Conservation (phyloP, 306 rosid genomes). For the Aeschynomene evenia region DNA sequence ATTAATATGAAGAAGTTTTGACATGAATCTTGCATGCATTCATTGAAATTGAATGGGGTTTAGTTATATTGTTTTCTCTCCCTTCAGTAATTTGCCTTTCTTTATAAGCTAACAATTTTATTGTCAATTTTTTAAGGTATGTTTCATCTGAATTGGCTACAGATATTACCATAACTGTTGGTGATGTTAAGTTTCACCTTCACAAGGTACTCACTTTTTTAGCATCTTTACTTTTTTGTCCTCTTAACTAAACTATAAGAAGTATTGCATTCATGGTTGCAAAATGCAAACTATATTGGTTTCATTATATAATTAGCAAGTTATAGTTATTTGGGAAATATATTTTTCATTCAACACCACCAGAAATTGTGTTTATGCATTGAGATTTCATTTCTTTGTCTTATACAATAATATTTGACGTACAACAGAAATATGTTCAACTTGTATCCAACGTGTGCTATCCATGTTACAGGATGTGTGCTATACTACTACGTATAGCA, state of each 20-base stretch:
- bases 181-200: conserved; percentile 81
- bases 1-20: background rate
- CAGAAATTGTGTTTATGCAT: background rate
- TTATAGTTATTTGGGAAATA: conserved; percentile 3
- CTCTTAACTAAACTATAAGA: background rate
- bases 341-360: background rate
- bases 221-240: background rate
- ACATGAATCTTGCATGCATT: background rate
- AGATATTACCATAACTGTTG: conserved; percentile 66
- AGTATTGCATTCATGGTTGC: background rate
- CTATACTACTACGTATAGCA: no score
- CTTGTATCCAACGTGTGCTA: no score
- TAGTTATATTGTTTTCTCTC: background rate
- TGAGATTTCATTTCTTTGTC: conserved; percentile 10
- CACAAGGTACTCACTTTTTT: conserved; percentile 65
- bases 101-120: background rate
- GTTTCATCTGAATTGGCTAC: conserved; percentile 85
- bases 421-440: no score
- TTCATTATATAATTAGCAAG: background rate
- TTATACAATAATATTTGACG: no score
- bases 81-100: background rate
- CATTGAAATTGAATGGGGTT: background rate
- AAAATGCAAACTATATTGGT: background rate
- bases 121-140: conserved; percentile 51
- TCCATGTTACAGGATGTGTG: no score